Evolutionary conservation across 108 stramenopile species (phyloP), one percentile per base, ranked within the genome.

Genomic region (Nitzschia palea): DNA sequence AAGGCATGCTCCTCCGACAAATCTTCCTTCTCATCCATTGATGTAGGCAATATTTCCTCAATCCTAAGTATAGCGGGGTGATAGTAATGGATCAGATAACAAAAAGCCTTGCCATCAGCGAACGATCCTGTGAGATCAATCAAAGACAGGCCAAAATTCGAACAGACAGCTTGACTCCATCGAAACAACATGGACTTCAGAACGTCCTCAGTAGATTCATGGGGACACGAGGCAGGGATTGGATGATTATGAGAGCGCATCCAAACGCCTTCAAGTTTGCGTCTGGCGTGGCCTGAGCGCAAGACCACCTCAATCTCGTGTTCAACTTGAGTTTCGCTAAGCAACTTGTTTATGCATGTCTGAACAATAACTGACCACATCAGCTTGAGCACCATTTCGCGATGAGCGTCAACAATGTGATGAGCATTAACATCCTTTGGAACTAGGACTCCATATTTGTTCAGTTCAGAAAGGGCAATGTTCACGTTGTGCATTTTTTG

Each of bases 401-500:
- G 84, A 58, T 95, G 86, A 44, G 86, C 86, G 69, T 92, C 91
- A 18, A 96, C 90, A 62, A 92, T 87, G 34, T 90, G 86, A 67
- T 90, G 86, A 6, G 91, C 65, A 30, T 65, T 70, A 33, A 97
- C 61, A 52, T 87, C 86, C 12, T 75, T 55, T 14, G 85, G 66
- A 61, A 85, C 71, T 3, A 75, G 65, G 2, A 90, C 75, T 36
- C 86, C 88, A 12, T 57, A 51, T 3, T 78, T 37, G 4, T 67
- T 42, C 20, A 93, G 64, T 25, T 50, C 64, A 2, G 57, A 20
- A 10, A 98, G 71, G 4, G 87, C 95, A 20, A 84, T 30, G 23
- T 81, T 80, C 1, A 95, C 81, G 70, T 99, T 99, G 82, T 92
- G 90, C 6, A 97, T 55, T 77, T 97, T 98, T 68, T 97, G 93